Percentiles rank a stretch among this genome's conserved stretches.
These are phyloP conservation scores for Colletotrichum caudatum DNA, from an alignment of 2,329 filamentous ascomycete species.

Conservation along the genomic window DNA sequence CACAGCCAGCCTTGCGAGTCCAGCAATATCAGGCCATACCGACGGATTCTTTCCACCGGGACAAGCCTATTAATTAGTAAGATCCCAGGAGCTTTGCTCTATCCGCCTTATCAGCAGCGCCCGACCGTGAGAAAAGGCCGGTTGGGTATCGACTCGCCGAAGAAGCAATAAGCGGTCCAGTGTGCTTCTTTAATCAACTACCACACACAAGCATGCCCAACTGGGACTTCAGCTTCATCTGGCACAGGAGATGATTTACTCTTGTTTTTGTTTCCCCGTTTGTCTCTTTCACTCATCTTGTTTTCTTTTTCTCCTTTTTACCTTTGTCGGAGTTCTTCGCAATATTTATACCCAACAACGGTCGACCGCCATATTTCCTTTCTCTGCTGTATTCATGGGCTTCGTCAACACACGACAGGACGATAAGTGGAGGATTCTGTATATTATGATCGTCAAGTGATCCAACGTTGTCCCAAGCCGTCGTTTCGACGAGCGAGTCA, in stretches of 20 bases:
- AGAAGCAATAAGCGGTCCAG: not conserved
- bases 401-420: slow-evolving; percentile 14
- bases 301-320: not conserved
- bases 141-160: not conserved
- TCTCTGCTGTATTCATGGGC: slow-evolving; percentile 7
- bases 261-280: not conserved
- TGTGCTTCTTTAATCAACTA: slow-evolving; percentile 14
- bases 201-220: slow-evolving; percentile 12
- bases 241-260: slow-evolving; percentile 28
- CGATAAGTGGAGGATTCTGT: slow-evolving; percentile 25
- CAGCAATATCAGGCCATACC: slow-evolving; percentile 23
- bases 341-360: slow-evolving; percentile 39
- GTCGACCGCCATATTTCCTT: slow-evolving; percentile 23
- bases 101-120: not conserved
- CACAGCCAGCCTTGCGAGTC: slow-evolving; percentile 27
- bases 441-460: slow-evolving; percentile 12
- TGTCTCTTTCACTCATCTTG: slow-evolving; percentile 6
- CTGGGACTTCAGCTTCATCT: slow-evolving; percentile 15
- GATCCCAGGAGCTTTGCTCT: not conserved
- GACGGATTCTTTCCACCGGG: slow-evolving; percentile 35
- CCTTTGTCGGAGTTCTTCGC: slow-evolving; percentile 25
- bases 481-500: slow-evolving; percentile 12
- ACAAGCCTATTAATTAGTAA: slow-evolving; percentile 28
- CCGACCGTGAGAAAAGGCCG: too few relatives aligned
- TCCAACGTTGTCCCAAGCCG: slow-evolving; percentile 12